Percentiles rank a stretch among this genome's conserved stretches.
phyloP scores from a whole-genome alignment of 169 alveolate species.

The Eimeria necatrix region DNA sequence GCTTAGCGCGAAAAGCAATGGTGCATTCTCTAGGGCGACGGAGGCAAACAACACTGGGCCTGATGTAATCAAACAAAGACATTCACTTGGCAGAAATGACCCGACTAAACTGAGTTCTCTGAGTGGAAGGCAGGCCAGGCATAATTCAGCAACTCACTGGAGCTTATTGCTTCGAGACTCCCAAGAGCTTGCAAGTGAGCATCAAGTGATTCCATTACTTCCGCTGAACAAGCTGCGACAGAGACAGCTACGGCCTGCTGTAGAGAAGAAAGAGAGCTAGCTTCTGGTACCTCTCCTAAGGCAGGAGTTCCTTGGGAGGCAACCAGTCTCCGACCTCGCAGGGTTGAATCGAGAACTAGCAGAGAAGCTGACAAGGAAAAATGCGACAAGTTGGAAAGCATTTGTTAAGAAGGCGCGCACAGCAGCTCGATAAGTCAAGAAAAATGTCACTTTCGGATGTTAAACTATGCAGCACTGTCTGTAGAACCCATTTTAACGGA shows the following conservation, averaged over 20 bases:
- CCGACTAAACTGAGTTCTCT: neutral
- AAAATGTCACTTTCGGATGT: no score
- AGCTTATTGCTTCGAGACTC: conserved; percentile 2
- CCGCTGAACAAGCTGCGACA: conserved; percentile 1
- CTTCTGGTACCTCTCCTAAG: neutral
- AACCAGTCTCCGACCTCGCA: conserved; percentile 6
- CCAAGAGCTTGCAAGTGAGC: conserved; percentile 63
- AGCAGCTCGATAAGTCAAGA: no score
- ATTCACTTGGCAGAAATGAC: neutral
- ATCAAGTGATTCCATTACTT: neutral
- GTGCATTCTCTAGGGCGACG: conserved; percentile 52
- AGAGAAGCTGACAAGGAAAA: conserved; percentile 20
- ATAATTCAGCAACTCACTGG: neutral
- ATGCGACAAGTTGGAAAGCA: neutral
- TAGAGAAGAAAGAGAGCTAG: neutral
- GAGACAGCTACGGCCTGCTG: conserved; percentile 13
- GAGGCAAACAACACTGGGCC: conserved; percentile 44
- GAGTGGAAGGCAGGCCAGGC: neutral
- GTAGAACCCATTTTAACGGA: neutral
- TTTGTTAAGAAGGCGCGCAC: no score
- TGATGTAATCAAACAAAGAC: neutral
- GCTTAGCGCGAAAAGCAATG: conserved; percentile 35
- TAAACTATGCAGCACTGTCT: no score
- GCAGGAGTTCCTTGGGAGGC: neutral
- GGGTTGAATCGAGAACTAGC: conserved; percentile 12